Evolutionary conservation across 1,284 basidiomycete genomes (phyloP), one percentile per base, ranked within the genome.

Genomic region (Ceratobasidium sp.): DNA sequence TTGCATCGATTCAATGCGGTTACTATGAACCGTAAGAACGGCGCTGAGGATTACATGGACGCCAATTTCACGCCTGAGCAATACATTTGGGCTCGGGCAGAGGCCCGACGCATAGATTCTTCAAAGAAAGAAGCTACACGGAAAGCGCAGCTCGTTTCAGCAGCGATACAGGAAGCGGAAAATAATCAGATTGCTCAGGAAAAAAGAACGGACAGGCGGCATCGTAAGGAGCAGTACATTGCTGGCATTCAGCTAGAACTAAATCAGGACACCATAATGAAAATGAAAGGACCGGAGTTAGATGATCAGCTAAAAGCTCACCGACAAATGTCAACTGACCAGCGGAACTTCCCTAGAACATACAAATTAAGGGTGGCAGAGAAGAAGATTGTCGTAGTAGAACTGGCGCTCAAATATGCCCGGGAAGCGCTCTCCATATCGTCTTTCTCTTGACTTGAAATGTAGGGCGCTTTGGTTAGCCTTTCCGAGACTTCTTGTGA

Each of bases 241-340:
- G 47, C 63, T 52, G 47, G 47, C 2, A 66, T 66, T 41, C 2
- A 66, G 35, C 63, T 66, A n/a, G 47, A 50, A 26, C 63, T 66
- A 1, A 23, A 50, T 13, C 47, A 16, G 11, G 30, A 32, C 5
- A n/a, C 21, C 2, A 66, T 66, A 41, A 30, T 28, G 18, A 66
- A 49, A 26, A 52, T 66, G 63, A 50, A 50, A 30, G 63, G 63
- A 1, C 18, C 46, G 7, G 26, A 66, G 49, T 35, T 52, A 11
- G 21, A 66, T 23, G 30, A 66, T 54, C 46, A 66, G 32, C 32
- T 54, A 4, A 66, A 66, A 54, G 26, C 32, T 2, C 54, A 66
- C 26, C 46, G 32, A 35, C 46, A 66, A 35, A 41, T 66, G 41
- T 35, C 54, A 23, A 14, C 63, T 28, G 54, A 50, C 32, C 16